Evolutionary conservation across 495 filamentous ascomycete genomes (phyloP), one percentile per base, ranked within the genome.

Genomic region (Aspergillus leporis): DNA sequence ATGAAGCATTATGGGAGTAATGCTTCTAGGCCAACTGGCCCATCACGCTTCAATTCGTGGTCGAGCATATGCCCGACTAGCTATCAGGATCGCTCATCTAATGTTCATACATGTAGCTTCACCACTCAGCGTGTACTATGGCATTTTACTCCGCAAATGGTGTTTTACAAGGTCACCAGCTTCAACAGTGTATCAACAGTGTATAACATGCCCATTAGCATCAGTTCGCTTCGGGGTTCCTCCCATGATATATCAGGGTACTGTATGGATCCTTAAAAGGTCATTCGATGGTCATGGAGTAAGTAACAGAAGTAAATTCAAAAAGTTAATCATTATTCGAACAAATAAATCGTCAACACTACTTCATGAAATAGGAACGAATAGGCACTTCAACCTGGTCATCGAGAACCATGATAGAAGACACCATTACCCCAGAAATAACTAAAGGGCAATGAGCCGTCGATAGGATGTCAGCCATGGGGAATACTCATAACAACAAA

Each of bases 311-410:
- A 36, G 50, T 40, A 40, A 23, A 41, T 25, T 13, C 22, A 46
- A 53, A 47, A 53, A 1, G 49, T 28, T 59, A 54, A 49, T 59
- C 48, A 32, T 46, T 40, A 59, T 41, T 53, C n/a, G 41, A 54
- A 49, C 36, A 54, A 41, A 59, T 54, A 47, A 54, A 54, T 50
- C 55, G 30, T 64, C 32, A 66, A 66, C 32, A 63, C 32, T 45
- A 31, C 30, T 43, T 51, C 40, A 49, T 40, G 28, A 55, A 60
- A 47, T 22, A 8, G 9, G n/a, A 36, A 25, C 13, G 14, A 55
- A 16, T 23, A 23, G 16, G 38, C 14, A 18, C 5, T 31, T 30
- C 52, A 58, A 55, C 14, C 2, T 21, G 46, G 23, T 34, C 19
- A 40, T 48, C 13, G 2, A 34, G 22, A 41, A 25, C 32, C 31